Evolutionary conservation across 2,329 filamentous ascomycete genomes (phyloP).

Genomic region (Xylaria sp.): DNA sequence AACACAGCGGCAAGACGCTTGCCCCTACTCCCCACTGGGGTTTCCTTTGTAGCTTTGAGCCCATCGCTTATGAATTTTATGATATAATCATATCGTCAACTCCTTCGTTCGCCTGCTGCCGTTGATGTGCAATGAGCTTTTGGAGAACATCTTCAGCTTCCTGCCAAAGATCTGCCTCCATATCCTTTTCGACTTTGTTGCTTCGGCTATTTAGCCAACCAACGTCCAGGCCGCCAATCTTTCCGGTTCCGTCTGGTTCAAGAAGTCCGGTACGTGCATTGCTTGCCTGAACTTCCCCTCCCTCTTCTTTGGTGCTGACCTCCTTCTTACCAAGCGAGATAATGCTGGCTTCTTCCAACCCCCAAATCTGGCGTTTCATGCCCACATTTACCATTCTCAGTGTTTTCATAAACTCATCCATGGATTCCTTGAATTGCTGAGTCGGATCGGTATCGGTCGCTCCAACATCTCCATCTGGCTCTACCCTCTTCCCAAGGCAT

Average conservation of each 20-base stretch:
- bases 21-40: neutral
- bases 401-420: slow-evolving; percentile 75
- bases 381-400: slow-evolving; percentile 80
- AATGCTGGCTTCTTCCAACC: slow-evolving; percentile 83
- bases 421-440: slow-evolving; percentile 67
- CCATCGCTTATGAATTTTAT: neutral
- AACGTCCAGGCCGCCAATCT: slow-evolving; percentile 76
- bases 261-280: slow-evolving; percentile 53
- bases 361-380: slow-evolving; percentile 80
- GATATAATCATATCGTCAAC: slow-evolving; percentile 8
- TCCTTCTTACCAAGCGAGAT: slow-evolving; percentile 61
- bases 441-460: slow-evolving; percentile 62
- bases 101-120: slow-evolving; percentile 5
- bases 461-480: slow-evolving; percentile 44
- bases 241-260: slow-evolving; percentile 65
- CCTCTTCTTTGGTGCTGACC: slow-evolving; percentile 40
- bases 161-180: slow-evolving; percentile 83
- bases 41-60: neutral
- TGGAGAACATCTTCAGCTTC: slow-evolving; percentile 43
- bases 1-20: neutral
- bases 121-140: slow-evolving; percentile 35
- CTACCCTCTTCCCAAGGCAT: slow-evolving; percentile 65
- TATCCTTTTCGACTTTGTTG: slow-evolving; percentile 82
- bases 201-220: slow-evolving; percentile 91
- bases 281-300: slow-evolving; percentile 42